Evolutionary conservation across 2,329 filamentous ascomycete genomes (phyloP).

Genomic region (Paecilomyces variotii): DNA sequence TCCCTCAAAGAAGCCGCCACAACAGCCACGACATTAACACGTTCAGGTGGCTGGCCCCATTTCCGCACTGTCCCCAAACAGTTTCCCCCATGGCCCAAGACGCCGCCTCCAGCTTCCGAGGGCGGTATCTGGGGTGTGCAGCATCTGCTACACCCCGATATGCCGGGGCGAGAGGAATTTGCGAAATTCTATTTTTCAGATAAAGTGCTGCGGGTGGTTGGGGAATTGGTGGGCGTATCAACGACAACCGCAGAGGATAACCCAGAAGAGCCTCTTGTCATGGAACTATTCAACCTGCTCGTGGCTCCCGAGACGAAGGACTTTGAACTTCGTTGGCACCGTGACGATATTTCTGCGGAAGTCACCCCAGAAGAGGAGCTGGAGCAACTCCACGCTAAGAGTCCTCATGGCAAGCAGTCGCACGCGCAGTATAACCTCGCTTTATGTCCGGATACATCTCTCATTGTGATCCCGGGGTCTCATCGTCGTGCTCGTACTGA

Average conservation of each 20-base stretch:
- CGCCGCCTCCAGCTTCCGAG: conserved; percentile 37
- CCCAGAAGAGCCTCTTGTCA: conserved; percentile 58
- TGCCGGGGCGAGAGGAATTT: conserved; percentile 56
- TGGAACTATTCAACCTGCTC: conserved; percentile 84
- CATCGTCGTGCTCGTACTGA: conserved; percentile 65
- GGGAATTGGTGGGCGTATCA: conserved; percentile 50
- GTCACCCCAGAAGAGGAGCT: conserved; percentile 61
- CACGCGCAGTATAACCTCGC: conserved; percentile 87
- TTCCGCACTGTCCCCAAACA: conserved; percentile 82
- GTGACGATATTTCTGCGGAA: conserved; percentile 68
- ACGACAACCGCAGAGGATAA: conserved; percentile 22
- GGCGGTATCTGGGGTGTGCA: conserved; percentile 84
- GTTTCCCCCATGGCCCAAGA: conserved; percentile 75
- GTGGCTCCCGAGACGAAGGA: conserved; percentile 59
- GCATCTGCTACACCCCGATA: conserved; percentile 67
- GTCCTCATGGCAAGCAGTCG: conserved; percentile 42
- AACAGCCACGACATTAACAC: conserved; percentile 53
- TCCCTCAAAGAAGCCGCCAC: conserved; percentile 54
- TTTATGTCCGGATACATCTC: conserved; percentile 63
- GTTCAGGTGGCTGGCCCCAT: conserved; percentile 68
- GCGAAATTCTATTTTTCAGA: conserved; percentile 64
- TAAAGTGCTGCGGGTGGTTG: conserved; percentile 54
- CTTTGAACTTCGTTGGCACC: conserved; percentile 75
- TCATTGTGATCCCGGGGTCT: conserved; percentile 70
- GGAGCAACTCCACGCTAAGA: conserved; percentile 46